Evolutionary conservation across 176 grass and related monocot species (phyloP).

Genomic region (Alopecurus myosuroides): DNA sequence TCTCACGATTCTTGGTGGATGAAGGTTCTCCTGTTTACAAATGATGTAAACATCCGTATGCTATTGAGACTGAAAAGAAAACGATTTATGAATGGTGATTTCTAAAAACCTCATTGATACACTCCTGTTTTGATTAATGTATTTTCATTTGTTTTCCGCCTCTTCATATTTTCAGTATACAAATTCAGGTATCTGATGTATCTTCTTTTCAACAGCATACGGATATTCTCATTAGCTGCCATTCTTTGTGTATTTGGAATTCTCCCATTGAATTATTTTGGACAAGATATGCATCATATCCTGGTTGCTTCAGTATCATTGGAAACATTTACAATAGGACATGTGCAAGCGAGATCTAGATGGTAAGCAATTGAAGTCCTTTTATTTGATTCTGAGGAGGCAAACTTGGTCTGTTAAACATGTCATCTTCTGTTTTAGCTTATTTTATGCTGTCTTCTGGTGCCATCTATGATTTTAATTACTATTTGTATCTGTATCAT

Average conservation of each 20-base stretch:
- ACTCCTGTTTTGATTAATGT: not conserved
- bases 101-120: not conserved
- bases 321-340: conserved; percentile 88
- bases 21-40: not conserved
- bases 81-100: not conserved
- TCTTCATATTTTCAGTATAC: not conserved
- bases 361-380: conserved; percentile 51
- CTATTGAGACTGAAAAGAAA: not conserved
- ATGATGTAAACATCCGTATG: not conserved
- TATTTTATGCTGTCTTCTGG: not conserved
- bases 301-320: conserved; percentile 56
- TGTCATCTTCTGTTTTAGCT: not conserved
- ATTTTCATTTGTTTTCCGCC: not conserved
- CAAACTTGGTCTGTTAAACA: conserved; percentile 11
- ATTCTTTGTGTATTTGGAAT: conserved; percentile 77
- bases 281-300: conserved; percentile 68
- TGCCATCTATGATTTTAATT: not conserved
- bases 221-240: conserved; percentile 81
- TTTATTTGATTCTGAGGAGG: conserved; percentile 22
- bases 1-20: not conserved
- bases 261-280: conserved; percentile 96
- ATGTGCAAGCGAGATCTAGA: conserved; percentile 52
- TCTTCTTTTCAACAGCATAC: conserved; percentile 59
- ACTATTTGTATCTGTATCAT: not conserved
- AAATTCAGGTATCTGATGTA: conserved; percentile 19